These are phyloP conservation scores for Mimosa pudica DNA, from an alignment of 306 rosid species.

Conservation along the genomic window DNA sequence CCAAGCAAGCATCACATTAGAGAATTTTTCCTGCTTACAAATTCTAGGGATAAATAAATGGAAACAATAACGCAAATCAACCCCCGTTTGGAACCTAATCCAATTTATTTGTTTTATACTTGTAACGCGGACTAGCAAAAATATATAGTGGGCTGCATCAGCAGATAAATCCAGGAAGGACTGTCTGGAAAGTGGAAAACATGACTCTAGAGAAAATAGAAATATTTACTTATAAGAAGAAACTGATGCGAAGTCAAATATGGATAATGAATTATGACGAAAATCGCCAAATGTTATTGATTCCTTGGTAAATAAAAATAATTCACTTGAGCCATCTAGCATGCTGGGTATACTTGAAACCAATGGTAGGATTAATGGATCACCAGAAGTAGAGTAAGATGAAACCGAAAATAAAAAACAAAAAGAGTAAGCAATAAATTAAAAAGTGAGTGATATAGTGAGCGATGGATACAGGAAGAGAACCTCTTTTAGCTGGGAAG, in stretches of 20 bases:
- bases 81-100: neutral
- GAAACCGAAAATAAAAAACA: neutral
- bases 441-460: neutral
- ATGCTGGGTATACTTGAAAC: neutral
- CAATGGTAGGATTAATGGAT: too few relatives aligned
- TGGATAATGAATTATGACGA: neutral
- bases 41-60: neutral
- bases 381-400: neutral
- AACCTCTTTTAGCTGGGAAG: conserved; percentile 73
- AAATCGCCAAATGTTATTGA: neutral
- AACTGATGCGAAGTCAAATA: neutral
- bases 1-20: conserved; percentile 44
- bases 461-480: neutral
- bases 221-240: neutral
- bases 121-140: neutral
- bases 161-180: neutral
- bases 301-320: conserved; percentile 1
- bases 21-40: neutral
- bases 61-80: neutral
- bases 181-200: neutral
- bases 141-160: neutral
- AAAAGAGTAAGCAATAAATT: neutral
- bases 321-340: neutral
- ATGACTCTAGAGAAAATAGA: neutral
- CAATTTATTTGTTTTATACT: neutral